Base-by-base conservation (phyloP, 768 basidiomycete genomes). In the Amanita polypyramis region DNA sequence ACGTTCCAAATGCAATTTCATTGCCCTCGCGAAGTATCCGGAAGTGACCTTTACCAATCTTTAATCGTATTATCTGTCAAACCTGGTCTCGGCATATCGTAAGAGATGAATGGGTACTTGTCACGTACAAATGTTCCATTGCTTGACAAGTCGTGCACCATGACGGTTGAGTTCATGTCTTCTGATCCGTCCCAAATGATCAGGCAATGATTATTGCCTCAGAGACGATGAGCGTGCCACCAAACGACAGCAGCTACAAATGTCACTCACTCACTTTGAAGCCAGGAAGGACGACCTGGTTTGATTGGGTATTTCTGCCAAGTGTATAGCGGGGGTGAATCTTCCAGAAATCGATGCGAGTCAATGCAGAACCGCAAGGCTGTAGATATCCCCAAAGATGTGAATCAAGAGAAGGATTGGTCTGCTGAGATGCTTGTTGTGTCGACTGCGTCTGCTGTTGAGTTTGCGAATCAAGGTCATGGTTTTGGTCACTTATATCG, bases 1-100 rank as follows among this genome's bases (percentile, higher is more conserved):
- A 66, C 10, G 76, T 76, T 6, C 94, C 94, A 54, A 98, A 85
- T 6, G 86, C 82, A 55, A 98, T 75, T 63, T 93, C 90, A 59
- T 88, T 87, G 5, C 93, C 92, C 51, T 88, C 80, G 10, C 71
- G 73, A 42, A 94, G 65, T 37, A 87, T 66, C 32, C 73, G 66
- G 46, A 72, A 69, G 8, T 69, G 63, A 34, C 69, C 70, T 55
- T 73, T 79, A 32, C 76, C 80, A 47, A 94, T 72, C 61, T 76
- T 78, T 34, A 62, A 62, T 25, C 77, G 77, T 55, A 85, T 87
- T 56, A 88, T 78, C 86, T 88, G 54, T 7, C 37, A 46, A 29
- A 30, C 29, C 17, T 30, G 20, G n/a, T 21, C 21, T 20, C 29
- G 21, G 25, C n/a, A 15, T 21, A 27, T 51, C 42, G 21, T n/a